Percentiles rank a stretch among this genome's conserved stretches.
Evolutionary conservation across 164 flowering plant species (phyloP).

Genomic region (Cinnamomum micranthum): DNA sequence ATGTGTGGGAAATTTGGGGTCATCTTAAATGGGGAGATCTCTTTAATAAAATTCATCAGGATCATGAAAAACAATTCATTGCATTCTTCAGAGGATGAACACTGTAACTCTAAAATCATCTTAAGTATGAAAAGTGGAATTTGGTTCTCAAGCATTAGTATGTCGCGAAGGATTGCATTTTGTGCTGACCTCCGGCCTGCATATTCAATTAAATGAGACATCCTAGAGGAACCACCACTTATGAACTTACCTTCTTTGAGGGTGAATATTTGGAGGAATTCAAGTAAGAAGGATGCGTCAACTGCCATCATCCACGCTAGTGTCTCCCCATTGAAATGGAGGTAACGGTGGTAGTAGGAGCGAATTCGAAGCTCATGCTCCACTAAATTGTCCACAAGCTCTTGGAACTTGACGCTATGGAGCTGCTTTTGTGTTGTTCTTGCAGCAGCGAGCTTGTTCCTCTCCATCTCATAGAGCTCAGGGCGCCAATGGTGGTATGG

Average conservation of each 20-base stretch:
- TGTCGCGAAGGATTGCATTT: conserved; percentile 23
- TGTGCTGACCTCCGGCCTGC: conserved; percentile 17
- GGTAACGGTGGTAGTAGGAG: conserved; percentile 22
- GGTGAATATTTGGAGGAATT: conserved; percentile 18
- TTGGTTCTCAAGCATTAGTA: conserved; percentile 22
- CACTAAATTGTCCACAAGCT: conserved; percentile 10
- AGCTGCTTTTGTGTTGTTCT: conserved; percentile 10
- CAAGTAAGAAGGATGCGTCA: conserved; percentile 30
- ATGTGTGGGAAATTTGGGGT: neutral
- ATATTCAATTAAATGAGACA: conserved; percentile 14
- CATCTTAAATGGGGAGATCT: conserved; percentile 31
- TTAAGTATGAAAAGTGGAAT: neutral
- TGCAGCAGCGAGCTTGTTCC: conserved; percentile 6
- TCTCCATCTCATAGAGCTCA: conserved; percentile 16
- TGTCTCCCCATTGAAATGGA: conserved; percentile 21
- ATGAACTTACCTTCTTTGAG: conserved; percentile 12
- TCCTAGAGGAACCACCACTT: neutral
- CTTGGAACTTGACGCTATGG: conserved; percentile 12
- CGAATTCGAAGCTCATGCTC: conserved; percentile 22
- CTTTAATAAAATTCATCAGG: conserved; percentile 30
- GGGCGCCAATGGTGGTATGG: conserved; percentile 10
- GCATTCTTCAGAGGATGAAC: conserved; percentile 10
- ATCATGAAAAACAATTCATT: conserved; percentile 23
- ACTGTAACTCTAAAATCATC: neutral
- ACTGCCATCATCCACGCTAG: conserved; percentile 30